Evolutionary conservation across 1,139 yeast species (phyloP).

Genomic region (Kodamaea sp.): DNA sequence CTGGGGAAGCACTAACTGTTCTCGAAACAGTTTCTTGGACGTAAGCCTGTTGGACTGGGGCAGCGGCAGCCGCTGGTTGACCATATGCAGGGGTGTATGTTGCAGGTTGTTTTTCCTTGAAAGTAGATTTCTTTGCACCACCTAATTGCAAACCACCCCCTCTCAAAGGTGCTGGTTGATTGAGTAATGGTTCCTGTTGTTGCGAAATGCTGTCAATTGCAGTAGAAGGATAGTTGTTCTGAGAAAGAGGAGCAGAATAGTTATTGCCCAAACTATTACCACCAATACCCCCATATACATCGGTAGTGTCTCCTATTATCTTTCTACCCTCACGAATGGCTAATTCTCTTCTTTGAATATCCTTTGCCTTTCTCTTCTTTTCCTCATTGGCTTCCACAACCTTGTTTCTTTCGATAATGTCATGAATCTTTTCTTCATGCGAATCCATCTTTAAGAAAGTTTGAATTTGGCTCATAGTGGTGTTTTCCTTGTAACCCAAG

Average conservation of each 20-base stretch:
- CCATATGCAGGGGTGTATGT: conserved; percentile 20
- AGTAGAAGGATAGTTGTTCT: conserved; percentile 29
- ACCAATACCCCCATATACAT: conserved; percentile 7
- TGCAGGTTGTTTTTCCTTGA: conserved; percentile 18
- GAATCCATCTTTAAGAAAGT: conserved; percentile 96
- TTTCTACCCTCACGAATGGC: conserved; percentile 30
- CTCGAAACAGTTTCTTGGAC: conserved; percentile 12
- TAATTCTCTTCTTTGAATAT: conserved; percentile 84
- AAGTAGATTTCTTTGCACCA: conserved; percentile 35
- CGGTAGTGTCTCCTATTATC: conserved; percentile 8
- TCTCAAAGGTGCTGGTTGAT: conserved; percentile 15
- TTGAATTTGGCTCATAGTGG: conserved; percentile 77
- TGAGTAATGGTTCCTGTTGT: conserved; percentile 1
- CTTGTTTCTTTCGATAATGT: conserved; percentile 93
- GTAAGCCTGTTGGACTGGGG: conserved; percentile 13
- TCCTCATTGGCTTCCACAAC: conserved; percentile 97
- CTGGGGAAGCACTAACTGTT: conserved; percentile 24
- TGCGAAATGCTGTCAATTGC: conserved; percentile 12
- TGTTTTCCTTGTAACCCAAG: conserved; percentile 86
- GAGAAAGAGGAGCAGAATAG: conserved; percentile 23
- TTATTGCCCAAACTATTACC: conserved; percentile 13
- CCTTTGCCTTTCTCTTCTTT: conserved; percentile 93
- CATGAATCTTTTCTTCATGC: conserved; percentile 97
- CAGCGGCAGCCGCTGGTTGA: conserved; percentile 17
- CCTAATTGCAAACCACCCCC: conserved; percentile 85